These are phyloP conservation scores for Capsella rubella DNA, from an alignment of 441 rosid genomes.

Conservation along the genomic window DNA sequence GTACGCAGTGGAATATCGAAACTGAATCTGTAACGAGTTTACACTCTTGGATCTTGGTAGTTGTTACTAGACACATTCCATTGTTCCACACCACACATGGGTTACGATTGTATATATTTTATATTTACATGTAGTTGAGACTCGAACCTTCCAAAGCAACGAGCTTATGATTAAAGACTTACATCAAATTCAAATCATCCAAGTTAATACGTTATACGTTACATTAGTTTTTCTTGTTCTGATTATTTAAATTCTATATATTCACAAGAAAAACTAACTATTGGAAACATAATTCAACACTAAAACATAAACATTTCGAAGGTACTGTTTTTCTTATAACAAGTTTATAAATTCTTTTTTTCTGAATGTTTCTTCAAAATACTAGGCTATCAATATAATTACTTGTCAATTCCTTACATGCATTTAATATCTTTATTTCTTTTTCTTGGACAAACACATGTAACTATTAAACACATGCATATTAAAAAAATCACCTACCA, in stretches of 20 bases:
- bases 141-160: not conserved
- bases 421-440: not conserved
- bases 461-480: too few species aligned
- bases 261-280: not conserved
- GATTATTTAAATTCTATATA: too few species aligned
- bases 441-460: too few species aligned
- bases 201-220: too few species aligned
- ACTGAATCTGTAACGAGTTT: not conserved
- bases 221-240: not conserved
- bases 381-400: conserved; percentile 6
- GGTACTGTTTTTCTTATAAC: not conserved
- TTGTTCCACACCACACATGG: not conserved
- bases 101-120: not conserved
- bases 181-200: not conserved
- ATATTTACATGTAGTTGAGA: not conserved
- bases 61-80: not conserved
- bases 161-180: not conserved
- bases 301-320: not conserved
- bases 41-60: not conserved
- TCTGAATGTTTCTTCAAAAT: not conserved
- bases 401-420: conserved; percentile 25
- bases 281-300: not conserved
- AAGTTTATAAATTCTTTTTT: too few species aligned
- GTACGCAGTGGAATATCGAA: not conserved
- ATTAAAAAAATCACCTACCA: conserved; percentile 37